Evolutionary conservation across 768 basidiomycete genomes (phyloP).

Genomic region (Mycena rebaudengoi): DNA sequence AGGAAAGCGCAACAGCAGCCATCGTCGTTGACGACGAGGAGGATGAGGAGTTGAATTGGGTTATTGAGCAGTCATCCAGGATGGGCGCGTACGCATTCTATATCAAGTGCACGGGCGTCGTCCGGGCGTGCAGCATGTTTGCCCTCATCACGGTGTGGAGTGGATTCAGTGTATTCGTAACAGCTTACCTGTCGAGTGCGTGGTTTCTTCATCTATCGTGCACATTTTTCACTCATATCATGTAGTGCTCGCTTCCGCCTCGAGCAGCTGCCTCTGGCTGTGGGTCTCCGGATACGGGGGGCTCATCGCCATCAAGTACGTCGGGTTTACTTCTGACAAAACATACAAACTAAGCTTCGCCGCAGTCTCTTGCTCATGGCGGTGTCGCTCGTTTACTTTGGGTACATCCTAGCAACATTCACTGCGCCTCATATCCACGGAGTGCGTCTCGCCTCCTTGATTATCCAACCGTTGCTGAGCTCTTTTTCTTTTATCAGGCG

Average conservation of each 20-base stretch:
- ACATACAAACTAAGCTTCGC: neutral
- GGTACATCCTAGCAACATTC: neutral
- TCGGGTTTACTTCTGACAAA: neutral
- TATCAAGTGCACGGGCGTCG: constrained; percentile 4
- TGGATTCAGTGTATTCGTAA: neutral
- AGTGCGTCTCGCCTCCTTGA: neutral
- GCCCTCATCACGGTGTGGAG: constrained; percentile 10
- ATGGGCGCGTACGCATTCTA: constrained; percentile 14
- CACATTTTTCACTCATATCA: neutral
- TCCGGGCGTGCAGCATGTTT: neutral
- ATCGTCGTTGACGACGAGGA: constrained; percentile 13
- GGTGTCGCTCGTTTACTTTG: neutral
- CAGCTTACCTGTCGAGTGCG: constrained; percentile 10
- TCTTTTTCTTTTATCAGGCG: neutral
- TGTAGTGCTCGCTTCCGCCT: constrained; percentile 11
- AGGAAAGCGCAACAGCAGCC: neutral
- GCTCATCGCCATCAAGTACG: constrained; percentile 3
- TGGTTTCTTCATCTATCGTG: neutral
- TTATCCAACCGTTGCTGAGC: neutral
- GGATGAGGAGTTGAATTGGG: constrained; percentile 16
- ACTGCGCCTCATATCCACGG: constrained; percentile 18
- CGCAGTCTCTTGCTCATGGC: constrained; percentile 8
- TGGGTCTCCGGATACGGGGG: constrained; percentile 19
- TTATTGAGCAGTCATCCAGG: constrained; percentile 2
- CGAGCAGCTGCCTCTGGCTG: constrained; percentile 9